These are phyloP conservation scores for Coniochaeta ligniaria DNA, from an alignment of 2,329 filamentous ascomycete species.

Conservation along the genomic window DNA sequence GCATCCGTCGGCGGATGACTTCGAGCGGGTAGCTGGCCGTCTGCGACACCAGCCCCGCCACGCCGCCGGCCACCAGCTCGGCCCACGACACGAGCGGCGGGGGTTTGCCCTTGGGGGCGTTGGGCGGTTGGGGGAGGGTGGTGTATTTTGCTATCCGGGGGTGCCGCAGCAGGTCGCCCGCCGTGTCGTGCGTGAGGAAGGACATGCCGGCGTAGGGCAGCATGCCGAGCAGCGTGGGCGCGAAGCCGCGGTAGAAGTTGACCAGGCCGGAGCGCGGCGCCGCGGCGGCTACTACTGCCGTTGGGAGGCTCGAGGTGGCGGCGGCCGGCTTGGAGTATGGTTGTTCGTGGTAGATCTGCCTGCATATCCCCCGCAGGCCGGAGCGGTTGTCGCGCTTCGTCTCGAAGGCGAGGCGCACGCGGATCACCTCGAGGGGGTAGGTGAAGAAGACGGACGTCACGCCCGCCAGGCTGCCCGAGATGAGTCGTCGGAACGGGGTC, in stretches of 20 bases:
- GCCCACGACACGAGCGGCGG: slow-evolving; percentile 77
- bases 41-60: slow-evolving; percentile 84
- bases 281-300: slow-evolving; percentile 31
- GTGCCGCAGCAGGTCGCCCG: slow-evolving; percentile 73
- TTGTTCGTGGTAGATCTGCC: slow-evolving; percentile 78
- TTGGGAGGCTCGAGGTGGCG: slow-evolving; percentile 27
- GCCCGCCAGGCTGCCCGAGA: slow-evolving; percentile 70
- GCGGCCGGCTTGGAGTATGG: slow-evolving; percentile 30
- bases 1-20: slow-evolving; percentile 87
- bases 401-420: slow-evolving; percentile 91
- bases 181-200: slow-evolving; percentile 90
- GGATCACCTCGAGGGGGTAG: slow-evolving; percentile 87
- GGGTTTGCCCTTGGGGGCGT: slow-evolving; percentile 50
- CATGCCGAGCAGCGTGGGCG: slow-evolving; percentile 87
- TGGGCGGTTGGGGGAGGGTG: slow-evolving; percentile 57
- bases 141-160: slow-evolving; percentile 64
- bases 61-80: slow-evolving; percentile 74
- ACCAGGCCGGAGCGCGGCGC: slow-evolving; percentile 60
- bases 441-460: slow-evolving; percentile 93
- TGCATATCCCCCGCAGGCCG: slow-evolving; percentile 69
- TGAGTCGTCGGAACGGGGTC: slow-evolving; percentile 68
- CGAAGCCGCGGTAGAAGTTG: slow-evolving; percentile 96
- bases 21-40: slow-evolving; percentile 91
- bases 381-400: slow-evolving; percentile 68
- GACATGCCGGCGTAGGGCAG: slow-evolving; percentile 92